Conservation (phyloP, 1,284 basidiomycete species). For the Melampsora americana region DNA sequence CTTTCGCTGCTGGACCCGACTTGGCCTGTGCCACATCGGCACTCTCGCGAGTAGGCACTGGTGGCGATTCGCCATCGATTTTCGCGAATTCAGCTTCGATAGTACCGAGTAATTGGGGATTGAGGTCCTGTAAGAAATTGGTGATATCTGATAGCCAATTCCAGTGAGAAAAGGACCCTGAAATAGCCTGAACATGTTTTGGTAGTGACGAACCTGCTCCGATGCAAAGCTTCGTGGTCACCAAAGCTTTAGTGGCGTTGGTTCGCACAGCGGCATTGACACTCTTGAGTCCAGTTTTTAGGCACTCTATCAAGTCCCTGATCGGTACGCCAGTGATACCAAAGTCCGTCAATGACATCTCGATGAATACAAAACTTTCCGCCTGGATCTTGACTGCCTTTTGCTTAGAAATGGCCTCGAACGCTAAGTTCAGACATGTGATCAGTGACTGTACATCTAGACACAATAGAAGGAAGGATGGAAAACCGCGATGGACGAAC, state of each 20-base stretch:
- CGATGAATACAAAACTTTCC: slow-evolving; percentile 86
- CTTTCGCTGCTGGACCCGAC: slow-evolving; percentile 54
- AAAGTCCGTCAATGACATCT: slow-evolving; percentile 83
- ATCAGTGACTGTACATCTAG: not conserved
- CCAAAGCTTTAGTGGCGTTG: slow-evolving; percentile 88
- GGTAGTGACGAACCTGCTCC: slow-evolving; percentile 67
- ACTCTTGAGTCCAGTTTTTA: slow-evolving; percentile 82
- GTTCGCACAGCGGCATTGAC: slow-evolving; percentile 91
- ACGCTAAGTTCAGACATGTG: slow-evolving; percentile 60
- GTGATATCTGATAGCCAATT: slow-evolving; percentile 66
- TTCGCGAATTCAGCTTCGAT: slow-evolving; percentile 93
- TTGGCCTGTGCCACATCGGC: slow-evolving; percentile 62
- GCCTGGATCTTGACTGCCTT: slow-evolving; percentile 97
- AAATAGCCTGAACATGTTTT: not conserved
- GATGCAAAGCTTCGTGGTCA: slow-evolving; percentile 86
- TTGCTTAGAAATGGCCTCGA: slow-evolving; percentile 84
- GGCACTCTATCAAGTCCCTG: slow-evolving; percentile 79
- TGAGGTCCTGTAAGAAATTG: slow-evolving; percentile 87
- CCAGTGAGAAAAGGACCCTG: not conserved
- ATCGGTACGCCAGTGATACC: slow-evolving; percentile 83
- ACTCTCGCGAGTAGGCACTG: slow-evolving; percentile 73
- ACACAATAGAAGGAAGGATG: not conserved
- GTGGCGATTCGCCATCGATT: slow-evolving; percentile 72
- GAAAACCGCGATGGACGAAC: slow-evolving; percentile 57
- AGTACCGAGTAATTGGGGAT: slow-evolving; percentile 85